Base-by-base conservation (phyloP, 768 basidiomycete genomes). In the Aureoboletus auriporus region DNA sequence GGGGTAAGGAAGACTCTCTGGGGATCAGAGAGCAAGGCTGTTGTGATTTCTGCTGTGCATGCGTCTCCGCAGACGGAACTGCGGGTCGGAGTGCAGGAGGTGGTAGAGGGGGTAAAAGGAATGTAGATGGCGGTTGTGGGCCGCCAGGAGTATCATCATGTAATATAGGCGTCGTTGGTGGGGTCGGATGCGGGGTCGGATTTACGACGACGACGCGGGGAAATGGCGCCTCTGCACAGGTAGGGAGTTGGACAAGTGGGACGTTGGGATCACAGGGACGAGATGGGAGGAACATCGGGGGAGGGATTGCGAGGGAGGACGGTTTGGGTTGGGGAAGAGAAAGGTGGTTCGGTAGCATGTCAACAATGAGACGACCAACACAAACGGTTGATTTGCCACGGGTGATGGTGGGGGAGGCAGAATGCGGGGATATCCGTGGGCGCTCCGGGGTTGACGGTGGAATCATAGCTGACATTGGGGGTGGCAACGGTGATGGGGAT, bases 121-220 rank as follows among this genome's bases (percentile, higher is more conserved):
- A 58, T 4, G 56, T 48, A 38, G 61, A 60, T 23, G 49, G 61
- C 13, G 59, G 63, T 31, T 60, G 68, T 44, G 49, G 64, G 37
- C 30, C 55, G 33, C 51, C 53, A 44, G 52, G 59, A 10, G 30
- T 52, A 28, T 52, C 47, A 42, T 67, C 51, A 23, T 61, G 61
- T 45, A 76, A 56, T 43, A 73, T 61, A 8, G 85, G 87, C 1
- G 86, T 86, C 2, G 81, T 76, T 3, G 88, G 89, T 7, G 89
- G 87, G 1, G 89, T 90, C 1, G 83, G 85, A 54, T 83, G 84
- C 3, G 86, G 87, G 0, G 87, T 89, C 14, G 87, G 85, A 55
- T 84, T 82, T 8, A 89, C 80, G 17, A 90, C 75, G 13, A 88
- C 76, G 6, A 90, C 74, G 26, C 75, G 72, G 12, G 83, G 83